Base-by-base conservation (phyloP, 768 basidiomycete genomes). In the Naganishia antarctica region DNA sequence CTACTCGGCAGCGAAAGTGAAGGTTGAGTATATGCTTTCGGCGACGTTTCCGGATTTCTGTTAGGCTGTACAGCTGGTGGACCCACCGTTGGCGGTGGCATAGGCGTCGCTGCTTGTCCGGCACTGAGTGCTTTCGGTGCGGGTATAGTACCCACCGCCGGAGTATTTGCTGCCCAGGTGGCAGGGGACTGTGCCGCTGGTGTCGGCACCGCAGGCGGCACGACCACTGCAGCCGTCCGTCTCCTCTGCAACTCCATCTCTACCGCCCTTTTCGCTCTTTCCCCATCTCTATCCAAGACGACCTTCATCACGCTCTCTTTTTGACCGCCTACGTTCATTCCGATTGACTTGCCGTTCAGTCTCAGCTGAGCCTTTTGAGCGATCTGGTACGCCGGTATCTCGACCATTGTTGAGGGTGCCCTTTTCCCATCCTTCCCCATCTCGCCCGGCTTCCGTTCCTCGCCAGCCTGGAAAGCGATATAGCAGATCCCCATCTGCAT, bases 401-500 rank as follows among this genome's bases (percentile, higher is more conserved):
- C 28, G 37, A 53, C 49, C 28, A 15, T 32, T 18, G 4, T n/a
- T 5, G 21, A 37, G 23, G 28, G 8, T n/a, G 62, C 15, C 26
- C 44, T 41, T 31, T 57, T 53, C 21, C 49, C 28, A 41, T 62
- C 26, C 7, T 59, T 15, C 53, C 65, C 41, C 37, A 41, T 45
- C 47, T 51, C n/a, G 37, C 28, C 34, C 25, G 23, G 31, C 15
- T 68, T 69, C 16, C 67, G 64, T 16, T 60, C 46, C 46, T 67
- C 68, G 32, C 61, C 69, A 12, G 53, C 28, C 57, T 71, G 66
- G 62, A 75, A 97, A 68, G 83, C 84, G 67, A 97, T 82, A 72
- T 84, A 84, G 44, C 90, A 84, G 44, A 97, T 83, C 2, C 93
- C 92, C 0, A 96, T 82, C 1, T 87, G 84, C 51, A 84, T 86